A percentile compares a stretch with the other conserved stretches of the same genome.
These are phyloP conservation scores for Leccinum longicurvipes DNA, from an alignment of 768 basidiomycete genomes.

Conservation along the genomic window DNA sequence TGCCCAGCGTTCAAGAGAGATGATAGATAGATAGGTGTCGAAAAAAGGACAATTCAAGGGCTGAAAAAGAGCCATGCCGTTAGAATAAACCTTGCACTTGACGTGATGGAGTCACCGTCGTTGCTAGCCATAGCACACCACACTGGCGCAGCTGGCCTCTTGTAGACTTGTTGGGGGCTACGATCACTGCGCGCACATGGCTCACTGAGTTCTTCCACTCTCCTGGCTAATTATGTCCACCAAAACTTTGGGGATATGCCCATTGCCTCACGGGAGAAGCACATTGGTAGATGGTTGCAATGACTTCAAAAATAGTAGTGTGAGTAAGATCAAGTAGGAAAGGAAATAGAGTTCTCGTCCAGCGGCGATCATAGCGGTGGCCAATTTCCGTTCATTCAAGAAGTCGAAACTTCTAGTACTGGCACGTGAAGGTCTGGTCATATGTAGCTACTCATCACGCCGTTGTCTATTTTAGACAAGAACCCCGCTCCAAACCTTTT, in stretches of 20 bases:
- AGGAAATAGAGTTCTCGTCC: constrained; percentile 11
- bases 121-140: neutral
- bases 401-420: constrained; percentile 2
- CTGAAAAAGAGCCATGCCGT: neutral
- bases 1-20: neutral
- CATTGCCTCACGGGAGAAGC: neutral
- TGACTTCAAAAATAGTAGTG: constrained; percentile 13
- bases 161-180: neutral
- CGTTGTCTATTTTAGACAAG: neutral
- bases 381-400: too few species aligned
- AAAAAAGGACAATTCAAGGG: neutral
- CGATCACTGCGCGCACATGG: constrained; percentile 6
- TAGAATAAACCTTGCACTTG: neutral
- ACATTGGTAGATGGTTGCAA: constrained; percentile 2
- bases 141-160: neutral
- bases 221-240: constrained; percentile 9
- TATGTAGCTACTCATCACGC: constrained; percentile 1
- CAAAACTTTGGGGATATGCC: neutral
- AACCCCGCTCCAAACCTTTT: neutral
- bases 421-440: constrained; percentile 14
- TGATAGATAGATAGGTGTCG: too few species aligned
- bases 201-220: neutral
- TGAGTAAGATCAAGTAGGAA: neutral
- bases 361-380: constrained; percentile 13
- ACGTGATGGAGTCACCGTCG: neutral